Conservation (phyloP, 768 basidiomycete species). For the Trametopsis cervina region DNA sequence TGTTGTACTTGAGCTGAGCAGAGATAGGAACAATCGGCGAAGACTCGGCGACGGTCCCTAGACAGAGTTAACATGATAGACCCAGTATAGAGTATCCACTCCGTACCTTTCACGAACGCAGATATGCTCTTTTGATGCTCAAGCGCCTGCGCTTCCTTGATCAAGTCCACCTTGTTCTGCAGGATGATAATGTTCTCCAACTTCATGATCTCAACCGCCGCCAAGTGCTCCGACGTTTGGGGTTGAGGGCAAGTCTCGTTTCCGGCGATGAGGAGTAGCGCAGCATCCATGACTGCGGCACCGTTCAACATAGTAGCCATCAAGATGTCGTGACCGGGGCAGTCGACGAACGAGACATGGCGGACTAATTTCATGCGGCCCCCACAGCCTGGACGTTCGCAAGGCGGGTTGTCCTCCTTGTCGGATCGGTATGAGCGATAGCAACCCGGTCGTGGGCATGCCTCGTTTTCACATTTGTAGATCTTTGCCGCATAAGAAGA, state of each 20-base stretch:
- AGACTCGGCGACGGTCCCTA: conserved; percentile 93
- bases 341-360: conserved; percentile 98
- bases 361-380: conserved; percentile 86
- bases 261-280: conserved; percentile 88
- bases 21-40: conserved; percentile 99
- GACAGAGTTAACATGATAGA: background rate
- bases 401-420: conserved; percentile 91
- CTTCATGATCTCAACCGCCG: conserved; percentile 99
- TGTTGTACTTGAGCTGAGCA: conserved; percentile 97
- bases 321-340: conserved; percentile 97
- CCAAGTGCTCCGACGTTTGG: conserved; percentile 97
- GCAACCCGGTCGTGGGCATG: conserved; percentile 90
- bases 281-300: conserved; percentile 99
- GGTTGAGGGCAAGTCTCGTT: conserved; percentile 99
- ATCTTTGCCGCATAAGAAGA: too few relatives aligned
- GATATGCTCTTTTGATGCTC: conserved; percentile 96
- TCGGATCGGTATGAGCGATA: conserved; percentile 91
- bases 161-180: conserved; percentile 98
- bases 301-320: conserved; percentile 99
- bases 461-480: conserved; percentile 93
- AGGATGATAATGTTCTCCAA: conserved; percentile 95
- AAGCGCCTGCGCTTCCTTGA: conserved; percentile 88
- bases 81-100: background rate
- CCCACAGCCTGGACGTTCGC: conserved; percentile 89
- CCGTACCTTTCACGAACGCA: conserved; percentile 87